A percentile compares a stretch with the other conserved stretches of the same genome.
Evolutionary conservation across 805 yeast species (phyloP).

Genomic region (Scheffersomyces coipomensis): DNA sequence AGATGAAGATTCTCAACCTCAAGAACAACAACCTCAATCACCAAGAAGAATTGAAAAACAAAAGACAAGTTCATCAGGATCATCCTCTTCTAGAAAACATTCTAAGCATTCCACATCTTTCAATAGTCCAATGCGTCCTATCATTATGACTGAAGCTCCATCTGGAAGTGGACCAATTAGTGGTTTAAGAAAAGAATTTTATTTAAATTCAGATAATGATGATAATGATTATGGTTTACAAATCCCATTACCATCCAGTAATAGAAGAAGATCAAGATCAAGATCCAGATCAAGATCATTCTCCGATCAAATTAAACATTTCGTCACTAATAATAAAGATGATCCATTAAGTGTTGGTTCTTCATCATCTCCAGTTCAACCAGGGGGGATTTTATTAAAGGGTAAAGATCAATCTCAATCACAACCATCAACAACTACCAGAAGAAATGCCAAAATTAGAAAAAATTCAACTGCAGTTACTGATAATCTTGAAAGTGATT

Average conservation of each 20-base stretch:
- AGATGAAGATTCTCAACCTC: constrained; percentile 2
- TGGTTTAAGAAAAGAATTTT: constrained; percentile 14
- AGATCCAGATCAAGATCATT: constrained; percentile 38
- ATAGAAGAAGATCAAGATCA: constrained; percentile 14
- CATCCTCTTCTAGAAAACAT: background rate
- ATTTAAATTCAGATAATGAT: constrained; percentile 15
- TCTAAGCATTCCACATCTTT: background rate
- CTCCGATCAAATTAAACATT: constrained; percentile 33
- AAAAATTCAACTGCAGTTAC: background rate
- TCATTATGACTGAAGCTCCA: constrained; percentile 7
- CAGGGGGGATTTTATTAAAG: constrained; percentile 27
- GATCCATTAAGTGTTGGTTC: background rate
- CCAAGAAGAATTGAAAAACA: constrained; percentile 1
- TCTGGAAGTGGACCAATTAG: background rate
- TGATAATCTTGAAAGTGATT: constrained; percentile 22
- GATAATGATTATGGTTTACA: constrained; percentile 10
- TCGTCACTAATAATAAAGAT: background rate
- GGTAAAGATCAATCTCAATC: constrained; percentile 4
- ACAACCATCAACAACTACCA: constrained; percentile 2
- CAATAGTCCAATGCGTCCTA: background rate
- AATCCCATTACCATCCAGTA: constrained; percentile 9
- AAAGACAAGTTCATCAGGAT: no score
- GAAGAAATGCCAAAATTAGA: constrained; percentile 7
- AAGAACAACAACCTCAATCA: constrained; percentile 1
- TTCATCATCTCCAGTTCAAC: constrained; percentile 4